phyloP scores from a whole-genome alignment of 129 eudicot species.

The Escallonia herrerae region DNA sequence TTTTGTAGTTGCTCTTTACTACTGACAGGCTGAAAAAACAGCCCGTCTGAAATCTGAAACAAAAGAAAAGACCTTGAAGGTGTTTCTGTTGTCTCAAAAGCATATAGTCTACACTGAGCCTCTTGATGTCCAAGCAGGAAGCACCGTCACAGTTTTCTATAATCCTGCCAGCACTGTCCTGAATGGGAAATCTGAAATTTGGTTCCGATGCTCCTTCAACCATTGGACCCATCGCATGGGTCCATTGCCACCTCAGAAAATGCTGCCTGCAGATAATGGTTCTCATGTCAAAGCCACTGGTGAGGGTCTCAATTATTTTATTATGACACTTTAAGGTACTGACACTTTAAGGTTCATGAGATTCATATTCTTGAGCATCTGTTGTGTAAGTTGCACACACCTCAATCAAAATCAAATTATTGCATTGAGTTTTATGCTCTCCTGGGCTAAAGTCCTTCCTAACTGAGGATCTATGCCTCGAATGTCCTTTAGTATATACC shows the following conservation, averaged over 20 bases:
- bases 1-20: conserved; percentile 6
- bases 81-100: conserved; percentile 84
- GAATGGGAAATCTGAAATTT: conserved; percentile 78
- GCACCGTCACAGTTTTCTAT: conserved; percentile 57
- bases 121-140: conserved; percentile 82
- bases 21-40: conserved; percentile 64
- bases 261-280: conserved; percentile 67
- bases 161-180: conserved; percentile 79
- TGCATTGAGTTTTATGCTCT: too few species aligned
- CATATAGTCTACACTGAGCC: conserved; percentile 89
- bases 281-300: conserved; percentile 73
- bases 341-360: neutral
- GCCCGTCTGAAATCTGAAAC: conserved; percentile 69
- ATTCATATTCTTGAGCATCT: neutral
- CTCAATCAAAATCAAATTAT: too few species aligned
- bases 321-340: too few species aligned
- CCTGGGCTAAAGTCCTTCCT: too few species aligned
- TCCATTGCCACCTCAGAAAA: conserved; percentile 75
- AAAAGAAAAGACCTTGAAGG: conserved; percentile 69
- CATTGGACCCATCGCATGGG: conserved; percentile 95
- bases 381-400: too few species aligned
- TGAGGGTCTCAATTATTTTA: conserved; percentile 20
- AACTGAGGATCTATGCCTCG: too few species aligned
- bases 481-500: too few species aligned
- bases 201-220: conserved; percentile 95